These are phyloP conservation scores for Pneumocystis jirovecii DNA, from an alignment of 1,139 yeast species.

Conservation along the genomic window DNA sequence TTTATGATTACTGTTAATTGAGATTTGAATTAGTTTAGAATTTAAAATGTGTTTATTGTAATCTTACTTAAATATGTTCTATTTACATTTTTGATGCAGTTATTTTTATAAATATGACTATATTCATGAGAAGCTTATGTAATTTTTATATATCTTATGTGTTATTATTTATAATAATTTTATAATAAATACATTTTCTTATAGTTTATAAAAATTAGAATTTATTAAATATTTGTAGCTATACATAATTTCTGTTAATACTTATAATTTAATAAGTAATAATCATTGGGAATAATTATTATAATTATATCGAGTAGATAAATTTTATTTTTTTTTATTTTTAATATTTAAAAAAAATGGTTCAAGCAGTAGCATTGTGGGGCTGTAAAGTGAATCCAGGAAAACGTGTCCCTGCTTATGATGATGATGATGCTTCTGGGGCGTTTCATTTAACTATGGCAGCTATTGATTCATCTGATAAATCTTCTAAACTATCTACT, in stretches of 20 bases:
- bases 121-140: neutral
- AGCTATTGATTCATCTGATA: slow-evolving; percentile 85
- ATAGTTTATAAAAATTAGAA: no score
- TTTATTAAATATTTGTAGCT: neutral
- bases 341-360: slow-evolving; percentile 11
- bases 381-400: slow-evolving; percentile 76
- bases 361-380: slow-evolving; percentile 74
- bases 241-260: neutral
- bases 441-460: slow-evolving; percentile 87
- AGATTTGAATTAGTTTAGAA: neutral
- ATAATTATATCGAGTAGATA: neutral
- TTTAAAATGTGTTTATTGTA: no score
- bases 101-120: neutral
- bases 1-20: neutral
- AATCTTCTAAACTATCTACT: slow-evolving; percentile 66
- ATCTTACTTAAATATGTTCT: no score
- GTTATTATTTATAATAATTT: neutral
- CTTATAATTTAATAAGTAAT: neutral
- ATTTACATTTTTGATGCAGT: neutral
- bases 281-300: neutral
- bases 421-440: slow-evolving; percentile 52
- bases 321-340: neutral
- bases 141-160: neutral
- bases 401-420: slow-evolving; percentile 71
- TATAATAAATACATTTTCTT: neutral